A percentile compares a stretch with the other conserved stretches of the same genome.
These are phyloP conservation scores for Bretziella fagacearum DNA, from an alignment of 2,329 filamentous ascomycete genomes.

Conservation along the genomic window DNA sequence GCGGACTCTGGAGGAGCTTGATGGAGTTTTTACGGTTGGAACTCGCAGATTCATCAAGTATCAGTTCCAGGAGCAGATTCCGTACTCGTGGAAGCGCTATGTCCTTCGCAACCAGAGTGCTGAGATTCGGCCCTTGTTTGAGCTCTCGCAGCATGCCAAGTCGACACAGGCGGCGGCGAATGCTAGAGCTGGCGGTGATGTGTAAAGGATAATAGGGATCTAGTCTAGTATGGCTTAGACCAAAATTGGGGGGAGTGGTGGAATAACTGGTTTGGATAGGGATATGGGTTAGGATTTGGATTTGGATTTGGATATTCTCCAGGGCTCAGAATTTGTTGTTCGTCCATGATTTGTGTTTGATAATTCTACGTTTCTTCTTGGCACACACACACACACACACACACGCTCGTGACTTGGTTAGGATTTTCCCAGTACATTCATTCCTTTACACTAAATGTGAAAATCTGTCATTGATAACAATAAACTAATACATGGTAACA, in stretches of 20 bases:
- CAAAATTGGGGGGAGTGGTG: neutral
- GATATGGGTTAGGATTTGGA: no score
- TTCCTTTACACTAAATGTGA: no score
- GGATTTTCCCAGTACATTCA: no score
- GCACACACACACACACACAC: no score
- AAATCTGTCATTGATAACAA: no score
- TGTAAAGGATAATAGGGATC: no score
- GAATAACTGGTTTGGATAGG: neutral
- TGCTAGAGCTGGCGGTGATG: neutral
- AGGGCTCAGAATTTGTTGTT: no score
- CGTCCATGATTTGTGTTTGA: no score
- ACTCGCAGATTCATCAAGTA: conserved; percentile 26
- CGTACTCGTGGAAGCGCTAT: conserved; percentile 24
- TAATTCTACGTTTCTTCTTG: no score
- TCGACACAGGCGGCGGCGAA: neutral
- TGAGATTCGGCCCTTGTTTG: conserved; percentile 11
- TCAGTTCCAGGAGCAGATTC: conserved; percentile 24
- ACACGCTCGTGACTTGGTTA: no score
- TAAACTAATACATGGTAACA: no score
- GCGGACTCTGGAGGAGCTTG: conserved; percentile 33
- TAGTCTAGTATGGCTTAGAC: neutral
- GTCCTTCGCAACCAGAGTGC: conserved; percentile 14
- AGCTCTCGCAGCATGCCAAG: conserved; percentile 8
- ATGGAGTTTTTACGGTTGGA: conserved; percentile 30
- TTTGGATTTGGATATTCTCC: no score